Percentiles rank a stretch among this genome's conserved stretches.
Evolutionary conservation across 306 rosid species (phyloP).

Genomic region (Glycine latifolia): DNA sequence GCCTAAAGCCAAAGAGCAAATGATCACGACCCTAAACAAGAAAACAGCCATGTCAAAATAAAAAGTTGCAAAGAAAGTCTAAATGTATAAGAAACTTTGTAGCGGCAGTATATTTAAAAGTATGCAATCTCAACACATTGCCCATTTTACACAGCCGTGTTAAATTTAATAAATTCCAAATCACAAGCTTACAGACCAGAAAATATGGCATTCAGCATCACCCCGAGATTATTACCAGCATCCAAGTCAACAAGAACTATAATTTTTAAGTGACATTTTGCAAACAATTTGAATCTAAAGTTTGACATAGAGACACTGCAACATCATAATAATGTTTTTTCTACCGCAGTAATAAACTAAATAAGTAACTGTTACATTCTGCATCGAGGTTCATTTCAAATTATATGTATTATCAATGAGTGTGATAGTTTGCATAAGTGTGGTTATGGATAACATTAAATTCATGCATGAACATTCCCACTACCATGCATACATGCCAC

Average conservation of each 20-base stretch:
- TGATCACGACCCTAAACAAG: constrained; percentile 80
- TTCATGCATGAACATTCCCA: constrained; percentile 5
- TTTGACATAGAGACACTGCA: neutral
- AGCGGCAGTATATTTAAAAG: neutral
- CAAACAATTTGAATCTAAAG: constrained; percentile 8
- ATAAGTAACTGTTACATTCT: neutral
- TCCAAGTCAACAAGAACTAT: constrained; percentile 8
- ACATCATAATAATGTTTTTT: constrained; percentile 13
- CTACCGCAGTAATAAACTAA: neutral
- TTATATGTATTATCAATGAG: neutral
- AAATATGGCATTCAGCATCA: neutral
- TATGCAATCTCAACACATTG: constrained; percentile 1
- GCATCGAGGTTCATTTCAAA: constrained; percentile 2
- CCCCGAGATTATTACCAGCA: constrained; percentile 27
- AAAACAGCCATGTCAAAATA: constrained; percentile 64
- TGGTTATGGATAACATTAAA: constrained; percentile 6
- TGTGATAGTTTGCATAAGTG: neutral
- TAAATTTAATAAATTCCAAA: constrained; percentile 29
- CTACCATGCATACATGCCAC: constrained; percentile 6
- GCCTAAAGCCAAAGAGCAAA: constrained; percentile 69
- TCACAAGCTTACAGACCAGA: neutral
- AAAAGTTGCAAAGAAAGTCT: constrained; percentile 35
- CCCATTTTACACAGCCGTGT: neutral
- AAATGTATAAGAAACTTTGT: constrained; percentile 8
- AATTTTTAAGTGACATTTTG: neutral